Conservation (phyloP, 805 yeast species). For the Starmera dryadoides region DNA sequence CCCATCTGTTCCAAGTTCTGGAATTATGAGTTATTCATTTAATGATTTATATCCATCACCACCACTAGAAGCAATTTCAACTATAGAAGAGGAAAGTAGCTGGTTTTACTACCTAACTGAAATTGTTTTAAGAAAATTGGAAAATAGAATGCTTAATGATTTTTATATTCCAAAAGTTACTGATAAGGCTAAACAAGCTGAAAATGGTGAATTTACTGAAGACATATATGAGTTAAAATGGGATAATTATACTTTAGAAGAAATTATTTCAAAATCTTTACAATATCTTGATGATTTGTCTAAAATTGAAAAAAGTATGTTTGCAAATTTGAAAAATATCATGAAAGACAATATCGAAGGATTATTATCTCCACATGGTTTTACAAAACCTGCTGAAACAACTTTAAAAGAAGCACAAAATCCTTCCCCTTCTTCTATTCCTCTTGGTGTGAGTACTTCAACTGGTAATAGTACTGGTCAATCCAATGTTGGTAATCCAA, state of each 20-base stretch:
- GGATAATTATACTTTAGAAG: slow-evolving; percentile 9
- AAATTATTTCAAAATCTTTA: slow-evolving; percentile 3
- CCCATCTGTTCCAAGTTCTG: slow-evolving; percentile 18
- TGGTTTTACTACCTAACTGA: slow-evolving; percentile 21
- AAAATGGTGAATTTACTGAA: slow-evolving; percentile 6
- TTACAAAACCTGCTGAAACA: background rate
- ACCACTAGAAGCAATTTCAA: slow-evolving; percentile 12
- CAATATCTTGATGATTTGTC: slow-evolving; percentile 12
- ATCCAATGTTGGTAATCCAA: background rate
- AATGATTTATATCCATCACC: slow-evolving; percentile 16
- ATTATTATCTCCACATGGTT: slow-evolving; percentile 15
- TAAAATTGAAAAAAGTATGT: slow-evolving; percentile 13
- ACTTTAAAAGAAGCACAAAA: background rate
- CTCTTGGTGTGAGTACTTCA: no score
- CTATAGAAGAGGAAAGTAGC: slow-evolving; percentile 12
- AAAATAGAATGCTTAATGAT: slow-evolving; percentile 17
- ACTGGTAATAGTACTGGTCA: no score
- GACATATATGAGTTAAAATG: slow-evolving; percentile 12
- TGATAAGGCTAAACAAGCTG: slow-evolving; percentile 1
- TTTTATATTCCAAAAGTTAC: slow-evolving; percentile 11
- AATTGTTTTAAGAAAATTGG: slow-evolving; percentile 16
- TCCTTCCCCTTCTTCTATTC: no score
- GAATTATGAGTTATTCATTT: slow-evolving; percentile 18
- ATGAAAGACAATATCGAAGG: slow-evolving; percentile 9
- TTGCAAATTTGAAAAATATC: slow-evolving; percentile 8